Evolutionary conservation across 331 rosid species (phyloP), one percentile per base, ranked within the genome.

Genomic region (Malus hybrid): DNA sequence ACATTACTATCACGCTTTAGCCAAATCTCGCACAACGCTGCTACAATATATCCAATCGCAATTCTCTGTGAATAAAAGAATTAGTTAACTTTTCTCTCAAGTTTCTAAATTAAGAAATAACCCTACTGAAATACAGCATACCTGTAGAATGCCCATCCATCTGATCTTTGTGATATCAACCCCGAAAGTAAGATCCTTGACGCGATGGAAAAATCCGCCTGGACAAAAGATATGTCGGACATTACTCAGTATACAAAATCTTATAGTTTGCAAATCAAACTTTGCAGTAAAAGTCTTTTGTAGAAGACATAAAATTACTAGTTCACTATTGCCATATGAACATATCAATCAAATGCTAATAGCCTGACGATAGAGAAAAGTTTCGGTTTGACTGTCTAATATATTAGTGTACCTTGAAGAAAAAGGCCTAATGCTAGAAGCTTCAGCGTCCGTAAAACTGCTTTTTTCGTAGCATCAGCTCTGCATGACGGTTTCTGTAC

Each of bases 11-110:
- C 89, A 24, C 88, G 79, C 87, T 88, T 92, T 67, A 95, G 88
- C 99, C 99, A 95, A 78, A 92, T 95, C 86, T 95, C 99, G 80
- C 96, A 89, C 36, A 95, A 80, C 10, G 99, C 98, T 2, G 92
- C 76, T 70, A 89, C 36, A 73, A 92, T 83, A 85, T 92, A 92
- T 11, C 93, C 98, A 55, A 95, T 42, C 31, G 93, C 98, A 72
- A 92, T 95, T 85, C 99, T 88, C 99, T 95, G 89, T 2, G 2
- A 72, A 78, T 69, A 50, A 68, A 73, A 28, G 4, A 29, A 62
- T 6, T 7, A 28, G n/a, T 28, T 28, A 28, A 29, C 9, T 73
- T 64, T 67, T 57, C 63, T 16, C 20, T 19, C n/a, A 28, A 27
- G 72, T 71, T 80, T 59, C 68, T 1, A 28, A 13, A 20, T 13